Evolutionary conservation across 352 stramenopile genomes (phyloP).

Genomic region (Phytophthora aleatoria): DNA sequence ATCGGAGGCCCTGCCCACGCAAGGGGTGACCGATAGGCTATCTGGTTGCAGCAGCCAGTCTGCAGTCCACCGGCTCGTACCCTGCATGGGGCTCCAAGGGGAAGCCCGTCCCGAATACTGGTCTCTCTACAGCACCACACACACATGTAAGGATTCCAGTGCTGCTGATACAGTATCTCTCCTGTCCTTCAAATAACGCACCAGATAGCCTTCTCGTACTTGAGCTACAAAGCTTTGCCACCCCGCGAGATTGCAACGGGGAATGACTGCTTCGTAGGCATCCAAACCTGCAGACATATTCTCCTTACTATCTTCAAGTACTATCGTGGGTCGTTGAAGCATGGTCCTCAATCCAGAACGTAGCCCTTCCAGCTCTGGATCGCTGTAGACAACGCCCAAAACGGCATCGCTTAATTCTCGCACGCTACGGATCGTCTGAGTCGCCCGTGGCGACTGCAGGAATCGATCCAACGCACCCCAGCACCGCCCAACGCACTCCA

Average conservation of each 20-base stretch:
- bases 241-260: slow-evolving; percentile 27
- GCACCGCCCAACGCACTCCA: slow-evolving; percentile 23
- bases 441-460: slow-evolving; percentile 14
- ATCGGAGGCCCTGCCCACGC: neutral
- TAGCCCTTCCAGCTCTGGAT: slow-evolving; percentile 16
- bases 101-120: slow-evolving; percentile 15
- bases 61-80: slow-evolving; percentile 15
- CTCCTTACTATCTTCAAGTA: slow-evolving; percentile 27
- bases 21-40: slow-evolving; percentile 13
- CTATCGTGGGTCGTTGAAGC: slow-evolving; percentile 23
- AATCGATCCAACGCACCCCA: slow-evolving; percentile 21
- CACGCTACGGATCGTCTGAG: slow-evolving; percentile 18
- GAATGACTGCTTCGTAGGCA: neutral
- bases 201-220: slow-evolving; percentile 35
- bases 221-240: slow-evolving; percentile 35
- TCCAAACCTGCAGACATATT: neutral
- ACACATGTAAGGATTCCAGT: slow-evolving; percentile 4
- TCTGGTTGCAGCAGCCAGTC: slow-evolving; percentile 30
- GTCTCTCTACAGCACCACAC: slow-evolving; percentile 17
- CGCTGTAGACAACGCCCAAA: slow-evolving; percentile 23
- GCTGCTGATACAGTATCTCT: neutral
- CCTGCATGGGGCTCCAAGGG: neutral
- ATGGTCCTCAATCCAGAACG: slow-evolving; percentile 16
- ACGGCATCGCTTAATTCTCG: slow-evolving; percentile 28
- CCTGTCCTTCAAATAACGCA: slow-evolving; percentile 6